Evolutionary conservation across 331 rosid genomes (phyloP).

Genomic region (Saraca asoca): DNA sequence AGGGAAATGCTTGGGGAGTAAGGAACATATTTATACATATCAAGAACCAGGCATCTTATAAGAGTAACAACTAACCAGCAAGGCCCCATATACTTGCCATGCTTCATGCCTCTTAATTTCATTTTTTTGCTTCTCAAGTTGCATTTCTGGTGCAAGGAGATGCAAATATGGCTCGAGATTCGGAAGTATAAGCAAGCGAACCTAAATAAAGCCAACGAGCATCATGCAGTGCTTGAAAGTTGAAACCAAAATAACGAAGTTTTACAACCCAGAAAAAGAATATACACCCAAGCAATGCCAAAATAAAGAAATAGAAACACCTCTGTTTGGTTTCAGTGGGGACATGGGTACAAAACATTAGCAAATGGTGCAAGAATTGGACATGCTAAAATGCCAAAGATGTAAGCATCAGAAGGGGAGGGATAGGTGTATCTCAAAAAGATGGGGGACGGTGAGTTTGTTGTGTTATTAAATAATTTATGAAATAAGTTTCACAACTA

Average conservation of each 20-base stretch:
- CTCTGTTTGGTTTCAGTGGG: background rate
- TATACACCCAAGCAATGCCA: background rate
- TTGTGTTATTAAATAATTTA: background rate
- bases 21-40: constrained; percentile 17
- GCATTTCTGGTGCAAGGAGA: constrained; percentile 85
- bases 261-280: constrained; percentile 25
- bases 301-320: background rate
- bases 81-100: constrained; percentile 84
- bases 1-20: constrained; percentile 20
- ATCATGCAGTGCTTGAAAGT: constrained; percentile 22
- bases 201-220: constrained; percentile 52
- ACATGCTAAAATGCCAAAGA: constrained; percentile 7
- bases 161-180: constrained; percentile 88
- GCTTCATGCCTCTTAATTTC: constrained; percentile 82
- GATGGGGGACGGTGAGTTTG: background rate
- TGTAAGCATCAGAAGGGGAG: too few species aligned
- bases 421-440: background rate
- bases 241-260: constrained; percentile 20
- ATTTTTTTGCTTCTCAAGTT: constrained; percentile 69
- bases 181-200: constrained; percentile 76
- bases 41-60: constrained; percentile 6
- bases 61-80: constrained; percentile 64
- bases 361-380: constrained; percentile 3
- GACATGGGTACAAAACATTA: constrained; percentile 15
- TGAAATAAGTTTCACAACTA: constrained; percentile 27